Base-by-base conservation (phyloP, 345 rosid genomes). In the Dipteronia dyeriana region DNA sequence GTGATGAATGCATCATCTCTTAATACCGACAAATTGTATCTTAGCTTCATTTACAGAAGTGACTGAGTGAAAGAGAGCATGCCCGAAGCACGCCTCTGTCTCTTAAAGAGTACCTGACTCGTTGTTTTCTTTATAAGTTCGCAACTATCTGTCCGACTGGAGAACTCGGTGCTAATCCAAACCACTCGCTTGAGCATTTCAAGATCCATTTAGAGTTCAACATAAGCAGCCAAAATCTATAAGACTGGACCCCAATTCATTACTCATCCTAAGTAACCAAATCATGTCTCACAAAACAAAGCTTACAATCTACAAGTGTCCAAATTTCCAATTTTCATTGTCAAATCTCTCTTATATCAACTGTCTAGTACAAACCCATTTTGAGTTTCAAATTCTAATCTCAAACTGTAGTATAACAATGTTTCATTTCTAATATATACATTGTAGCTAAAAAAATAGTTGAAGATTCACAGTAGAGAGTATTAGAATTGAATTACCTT, bases 401-500 rank as follows among this genome's bases (percentile, higher is more conserved):
- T 31, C 63, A 8, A 41, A 41, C 45, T 41, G 45, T 41, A 41
- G 8, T 41, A 41, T 38, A 38, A 38, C 41, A 38, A 38, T 38
- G 41, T 38, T 38, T 38, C 41, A 38, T 38, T 38, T 38, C 9
- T 6, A 41, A 41, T 41, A 9, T 41, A 7, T 10, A 45, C 49
- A 45, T 10, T 45, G 49, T 45, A 45, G 13, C 2, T 10, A 45
- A 45, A 10, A 7, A 41, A 41, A 0, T 6, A 45, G 1, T 10
- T 45, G 49, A 45, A 10, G 49, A 45, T 45, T 45, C 49, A 45
- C 49, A 29, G 73, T 3, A 22, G 11, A 34, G n/a, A 38, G 34
- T 7, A 31, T 7, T 10, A 7, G 51, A 77, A 25, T 34, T 23
- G 13, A 23, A 6, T 17, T 75, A 89, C 97, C 94, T 85, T 84